A percentile compares a stretch with the other conserved stretches of the same genome.
Conservation (phyloP, 345 rosid species). For the Populus nigra region DNA sequence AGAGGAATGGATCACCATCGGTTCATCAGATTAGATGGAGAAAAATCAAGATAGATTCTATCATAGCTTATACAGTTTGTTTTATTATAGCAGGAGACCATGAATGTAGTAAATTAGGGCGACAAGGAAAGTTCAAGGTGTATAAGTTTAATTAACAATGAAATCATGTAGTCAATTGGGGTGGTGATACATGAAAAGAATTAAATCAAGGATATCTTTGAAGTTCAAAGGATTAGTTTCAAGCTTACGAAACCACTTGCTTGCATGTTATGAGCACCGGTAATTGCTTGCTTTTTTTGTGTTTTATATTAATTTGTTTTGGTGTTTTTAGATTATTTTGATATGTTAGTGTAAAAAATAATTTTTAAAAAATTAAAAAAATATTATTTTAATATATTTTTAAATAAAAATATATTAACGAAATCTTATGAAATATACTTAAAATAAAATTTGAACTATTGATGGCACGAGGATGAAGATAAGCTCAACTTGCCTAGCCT, state of each 20-base stretch:
- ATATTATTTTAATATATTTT: too few relatives aligned
- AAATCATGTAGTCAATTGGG: background rate
- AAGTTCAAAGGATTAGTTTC: conserved; percentile 21
- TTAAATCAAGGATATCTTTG: conserved; percentile 1
- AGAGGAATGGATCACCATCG: background rate
- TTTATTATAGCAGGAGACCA: background rate
- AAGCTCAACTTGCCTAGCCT: conserved; percentile 31
- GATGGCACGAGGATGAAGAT: conserved; percentile 11
- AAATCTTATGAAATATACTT: background rate
- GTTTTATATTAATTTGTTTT: too few relatives aligned
- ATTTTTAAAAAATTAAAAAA: too few relatives aligned
- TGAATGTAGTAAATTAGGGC: background rate
- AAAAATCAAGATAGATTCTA: background rate
- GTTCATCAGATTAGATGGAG: background rate
- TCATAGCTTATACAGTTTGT: background rate
- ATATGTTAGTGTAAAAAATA: too few relatives aligned
- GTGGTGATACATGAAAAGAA: background rate
- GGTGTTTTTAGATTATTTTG: too few relatives aligned
- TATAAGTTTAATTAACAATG: background rate
- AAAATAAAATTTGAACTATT: conserved; percentile 9
- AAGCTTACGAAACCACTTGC: conserved; percentile 37
- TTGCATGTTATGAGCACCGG: too few relatives aligned
- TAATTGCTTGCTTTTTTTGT: too few relatives aligned
- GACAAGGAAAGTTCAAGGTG: background rate
- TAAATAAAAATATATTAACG: too few relatives aligned